A percentile compares a stretch with the other conserved stretches of the same genome.
These are phyloP conservation scores for Psilocybe sp. DNA, from an alignment of 768 basidiomycete species.

Conservation along the genomic window DNA sequence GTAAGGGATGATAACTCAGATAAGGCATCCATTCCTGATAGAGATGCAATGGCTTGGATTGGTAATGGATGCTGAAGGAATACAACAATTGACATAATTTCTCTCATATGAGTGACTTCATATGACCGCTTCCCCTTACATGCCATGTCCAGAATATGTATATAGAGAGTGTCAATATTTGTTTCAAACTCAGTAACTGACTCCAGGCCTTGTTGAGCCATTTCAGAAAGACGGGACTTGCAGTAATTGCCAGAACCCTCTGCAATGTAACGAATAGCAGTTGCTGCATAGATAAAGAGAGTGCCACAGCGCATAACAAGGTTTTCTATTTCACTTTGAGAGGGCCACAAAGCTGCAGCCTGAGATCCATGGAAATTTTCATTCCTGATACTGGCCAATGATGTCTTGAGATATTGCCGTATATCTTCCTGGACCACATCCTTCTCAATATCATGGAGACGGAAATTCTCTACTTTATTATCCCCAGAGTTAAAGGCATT, in stretches of 20 bases:
- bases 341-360: background rate
- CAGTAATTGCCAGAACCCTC: background rate
- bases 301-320: conserved; percentile 3
- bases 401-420: background rate
- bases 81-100: too few species aligned
- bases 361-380: background rate
- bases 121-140: background rate
- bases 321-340: background rate
- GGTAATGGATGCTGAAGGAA: conserved; percentile 11
- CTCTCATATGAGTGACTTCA: background rate
- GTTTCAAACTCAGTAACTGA: background rate
- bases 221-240: conserved; percentile 1
- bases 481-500: conserved; percentile 1
- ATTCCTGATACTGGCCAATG: background rate
- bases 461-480: background rate
- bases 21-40: background rate
- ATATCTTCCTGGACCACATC: conserved; percentile 10
- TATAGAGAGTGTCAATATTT: conserved; percentile 1
- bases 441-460: conserved; percentile 13
- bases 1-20: background rate
- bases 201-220: background rate
- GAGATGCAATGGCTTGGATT: conserved; percentile 5
- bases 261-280: conserved; percentile 9
- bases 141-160: background rate
- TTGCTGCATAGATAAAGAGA: conserved; percentile 14